These are phyloP conservation scores for Picochlorum costavermella DNA, from an alignment of 139 green algal genomes.

Conservation along the genomic window DNA sequence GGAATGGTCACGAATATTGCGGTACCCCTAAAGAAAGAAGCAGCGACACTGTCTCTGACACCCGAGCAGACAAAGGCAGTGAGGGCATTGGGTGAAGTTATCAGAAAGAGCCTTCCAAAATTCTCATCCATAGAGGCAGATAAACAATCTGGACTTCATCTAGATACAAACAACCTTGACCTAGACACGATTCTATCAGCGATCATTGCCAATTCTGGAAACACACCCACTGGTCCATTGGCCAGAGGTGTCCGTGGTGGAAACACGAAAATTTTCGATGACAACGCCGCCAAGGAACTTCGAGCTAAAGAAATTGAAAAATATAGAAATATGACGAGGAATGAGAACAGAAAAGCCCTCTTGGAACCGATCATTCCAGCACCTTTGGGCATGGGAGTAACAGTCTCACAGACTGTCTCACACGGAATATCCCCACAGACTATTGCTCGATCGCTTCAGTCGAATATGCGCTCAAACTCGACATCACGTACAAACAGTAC, in stretches of 20 bases:
- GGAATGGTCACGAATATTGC: not conserved
- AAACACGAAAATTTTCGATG: not conserved
- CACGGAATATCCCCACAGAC: constrained; percentile 4
- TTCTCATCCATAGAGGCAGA: constrained; percentile 1
- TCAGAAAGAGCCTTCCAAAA: constrained; percentile 2
- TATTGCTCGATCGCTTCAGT: not conserved
- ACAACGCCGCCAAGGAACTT: not conserved
- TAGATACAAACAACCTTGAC: not conserved
- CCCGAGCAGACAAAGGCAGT: constrained; percentile 1
- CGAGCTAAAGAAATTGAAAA: not conserved
- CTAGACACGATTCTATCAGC: constrained; percentile 13
- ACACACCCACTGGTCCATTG: constrained; percentile 21
- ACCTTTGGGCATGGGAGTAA: constrained; percentile 15
- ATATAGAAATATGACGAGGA: not conserved
- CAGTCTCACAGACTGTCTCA: constrained; percentile 8
- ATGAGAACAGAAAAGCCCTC: not conserved
- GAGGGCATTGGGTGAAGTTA: not conserved
- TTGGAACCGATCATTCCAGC: constrained; percentile 21
- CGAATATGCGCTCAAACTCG: not conserved
- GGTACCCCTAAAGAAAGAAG: not conserved
- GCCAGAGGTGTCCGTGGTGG: constrained; percentile 11
- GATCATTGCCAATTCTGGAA: constrained; percentile 20
- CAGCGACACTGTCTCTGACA: not conserved
- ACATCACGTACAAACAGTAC: not conserved
- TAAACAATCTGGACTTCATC: constrained; percentile 9